Evolutionary conservation across 257 asterid species (phyloP).

Genomic region (Solanum tacnaense): DNA sequence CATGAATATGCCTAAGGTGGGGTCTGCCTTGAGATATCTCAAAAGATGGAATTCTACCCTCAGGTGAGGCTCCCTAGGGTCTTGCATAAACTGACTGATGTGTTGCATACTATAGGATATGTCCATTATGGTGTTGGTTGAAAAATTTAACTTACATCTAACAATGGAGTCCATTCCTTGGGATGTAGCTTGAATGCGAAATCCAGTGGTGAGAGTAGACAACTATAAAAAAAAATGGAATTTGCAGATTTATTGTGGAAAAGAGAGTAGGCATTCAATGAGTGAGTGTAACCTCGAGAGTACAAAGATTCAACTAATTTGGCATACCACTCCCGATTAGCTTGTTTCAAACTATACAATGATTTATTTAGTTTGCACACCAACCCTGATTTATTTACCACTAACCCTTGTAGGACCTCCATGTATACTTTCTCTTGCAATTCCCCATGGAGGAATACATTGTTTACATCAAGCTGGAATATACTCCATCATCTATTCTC

Average conservation of each 20-base stretch:
- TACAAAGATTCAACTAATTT: not conserved
- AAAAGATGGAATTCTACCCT: not conserved
- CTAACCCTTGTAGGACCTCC: not conserved
- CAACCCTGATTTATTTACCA: not conserved
- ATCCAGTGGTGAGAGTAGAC: not conserved
- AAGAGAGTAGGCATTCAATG: not conserved
- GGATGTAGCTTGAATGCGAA: not conserved
- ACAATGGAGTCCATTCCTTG: too few relatives aligned
- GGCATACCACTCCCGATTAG: not conserved
- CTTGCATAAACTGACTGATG: not conserved
- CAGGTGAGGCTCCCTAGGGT: not conserved
- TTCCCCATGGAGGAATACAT: not conserved
- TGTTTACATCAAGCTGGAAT: not conserved
- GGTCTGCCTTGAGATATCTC: not conserved
- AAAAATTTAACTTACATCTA: too few relatives aligned
- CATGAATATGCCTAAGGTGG: not conserved
- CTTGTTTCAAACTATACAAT: not conserved
- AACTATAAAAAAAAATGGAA: not conserved
- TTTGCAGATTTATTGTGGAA: not conserved
- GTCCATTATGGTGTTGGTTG: not conserved
- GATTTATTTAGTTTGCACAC: not conserved
- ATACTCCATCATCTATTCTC: not conserved
- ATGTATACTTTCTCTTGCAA: not conserved
- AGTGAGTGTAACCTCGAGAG: not conserved
- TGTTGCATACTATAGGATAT: not conserved